These are phyloP conservation scores for Cocos nucifera DNA, from an alignment of 176 grass and related monocot genomes.

Conservation along the genomic window DNA sequence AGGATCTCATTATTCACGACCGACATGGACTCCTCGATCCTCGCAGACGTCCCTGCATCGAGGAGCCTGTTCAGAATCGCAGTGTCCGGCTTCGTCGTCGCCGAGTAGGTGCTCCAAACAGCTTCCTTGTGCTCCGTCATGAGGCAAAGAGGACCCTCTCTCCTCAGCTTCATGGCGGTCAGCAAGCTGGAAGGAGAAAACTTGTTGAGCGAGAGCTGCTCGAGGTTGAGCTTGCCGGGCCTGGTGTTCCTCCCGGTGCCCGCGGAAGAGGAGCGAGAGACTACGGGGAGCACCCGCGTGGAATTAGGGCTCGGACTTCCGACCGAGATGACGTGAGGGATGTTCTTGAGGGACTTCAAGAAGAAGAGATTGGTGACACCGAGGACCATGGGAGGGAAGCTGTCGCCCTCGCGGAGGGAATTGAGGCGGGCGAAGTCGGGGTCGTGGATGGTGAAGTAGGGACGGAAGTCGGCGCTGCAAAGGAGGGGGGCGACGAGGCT, in stretches of 20 bases:
- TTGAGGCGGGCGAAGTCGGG: slow-evolving; percentile 78
- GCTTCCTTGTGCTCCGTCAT: slow-evolving; percentile 98
- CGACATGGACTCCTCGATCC: slow-evolving; percentile 90
- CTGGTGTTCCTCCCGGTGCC: slow-evolving; percentile 24
- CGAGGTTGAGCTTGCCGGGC: slow-evolving; percentile 52
- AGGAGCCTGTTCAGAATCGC: slow-evolving; percentile 84
- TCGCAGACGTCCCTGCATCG: slow-evolving; percentile 52
- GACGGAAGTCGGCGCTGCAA: slow-evolving; percentile 71
- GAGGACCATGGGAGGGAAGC: slow-evolving; percentile 73
- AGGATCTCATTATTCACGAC: slow-evolving; percentile 98
- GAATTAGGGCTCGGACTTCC: slow-evolving; percentile 71
- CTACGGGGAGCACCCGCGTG: slow-evolving; percentile 42
- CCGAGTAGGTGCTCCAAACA: slow-evolving; percentile 60
- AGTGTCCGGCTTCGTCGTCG: slow-evolving; percentile 75
- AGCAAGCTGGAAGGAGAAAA: slow-evolving; percentile 72
- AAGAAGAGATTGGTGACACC: slow-evolving; percentile 97
- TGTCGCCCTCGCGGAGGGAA: slow-evolving; percentile 54
- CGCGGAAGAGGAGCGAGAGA: slow-evolving; percentile 14
- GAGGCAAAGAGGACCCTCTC: slow-evolving; percentile 82
- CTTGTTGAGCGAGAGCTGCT: slow-evolving; percentile 62
- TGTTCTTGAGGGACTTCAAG: slow-evolving; percentile 67
- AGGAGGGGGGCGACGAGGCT: slow-evolving; percentile 83
- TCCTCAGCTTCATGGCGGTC: slow-evolving; percentile 84
- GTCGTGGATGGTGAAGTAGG: slow-evolving; percentile 96
- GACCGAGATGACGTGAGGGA: slow-evolving; percentile 69